These are phyloP conservation scores for Coniochaeta hoffmannii DNA, from an alignment of 2,329 filamentous ascomycete species.

Conservation along the genomic window DNA sequence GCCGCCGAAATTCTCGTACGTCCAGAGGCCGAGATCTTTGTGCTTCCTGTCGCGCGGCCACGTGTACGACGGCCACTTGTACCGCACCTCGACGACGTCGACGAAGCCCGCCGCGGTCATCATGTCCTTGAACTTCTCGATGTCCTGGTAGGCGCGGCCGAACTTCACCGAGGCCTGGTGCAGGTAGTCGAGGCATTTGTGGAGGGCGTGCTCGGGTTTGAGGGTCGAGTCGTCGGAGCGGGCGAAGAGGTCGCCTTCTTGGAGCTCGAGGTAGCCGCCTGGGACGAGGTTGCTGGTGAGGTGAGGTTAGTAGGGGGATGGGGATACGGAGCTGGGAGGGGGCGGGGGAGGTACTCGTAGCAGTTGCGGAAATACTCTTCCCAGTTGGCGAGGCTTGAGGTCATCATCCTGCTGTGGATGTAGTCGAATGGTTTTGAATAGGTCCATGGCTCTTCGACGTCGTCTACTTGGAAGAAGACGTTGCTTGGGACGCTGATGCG, in stretches of 20 bases:
- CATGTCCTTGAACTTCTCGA: constrained; percentile 6
- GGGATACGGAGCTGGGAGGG: neutral
- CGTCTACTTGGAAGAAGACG: constrained; percentile 1
- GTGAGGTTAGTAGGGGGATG: neutral
- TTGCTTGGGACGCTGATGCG: neutral
- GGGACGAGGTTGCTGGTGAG: neutral
- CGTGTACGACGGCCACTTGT: constrained; percentile 15
- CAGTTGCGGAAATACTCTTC: neutral
- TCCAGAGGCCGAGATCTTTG: constrained; percentile 13
- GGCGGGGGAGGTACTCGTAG: neutral
- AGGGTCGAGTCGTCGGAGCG: neutral
- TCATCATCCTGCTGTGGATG: constrained; percentile 4
- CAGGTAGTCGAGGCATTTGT: neutral
- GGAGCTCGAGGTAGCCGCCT: neutral
- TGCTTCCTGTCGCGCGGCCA: constrained; percentile 16
- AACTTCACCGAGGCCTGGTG: constrained; percentile 1
- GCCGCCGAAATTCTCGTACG: constrained; percentile 11
- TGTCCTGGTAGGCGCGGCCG: neutral
- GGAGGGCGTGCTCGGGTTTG: neutral
- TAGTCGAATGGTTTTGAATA: constrained; percentile 3
- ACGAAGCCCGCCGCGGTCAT: constrained; percentile 13
- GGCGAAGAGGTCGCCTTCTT: neutral
- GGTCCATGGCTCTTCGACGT: constrained; percentile 1
- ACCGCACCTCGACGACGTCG: constrained; percentile 12
- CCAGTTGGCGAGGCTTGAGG: constrained; percentile 1